Evolutionary conservation across 495 filamentous ascomycete species (phyloP).

Genomic region (Pseudoneurospora amorphoporcata): DNA sequence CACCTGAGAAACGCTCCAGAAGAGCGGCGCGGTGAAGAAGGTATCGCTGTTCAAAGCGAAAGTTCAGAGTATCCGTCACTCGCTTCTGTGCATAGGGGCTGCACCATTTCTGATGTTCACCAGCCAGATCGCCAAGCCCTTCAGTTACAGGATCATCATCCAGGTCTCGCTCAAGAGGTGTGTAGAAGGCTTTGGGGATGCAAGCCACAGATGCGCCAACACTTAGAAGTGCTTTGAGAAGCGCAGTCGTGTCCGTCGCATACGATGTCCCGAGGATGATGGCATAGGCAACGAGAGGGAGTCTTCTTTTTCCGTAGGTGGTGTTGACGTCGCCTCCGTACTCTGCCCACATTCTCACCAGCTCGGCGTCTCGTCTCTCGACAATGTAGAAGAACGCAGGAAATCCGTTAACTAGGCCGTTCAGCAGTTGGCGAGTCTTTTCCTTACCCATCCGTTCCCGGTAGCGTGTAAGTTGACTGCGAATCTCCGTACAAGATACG

Average conservation of each 20-base stretch:
- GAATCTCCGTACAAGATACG: conserved; percentile 1
- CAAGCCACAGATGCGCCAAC: conserved; percentile 25
- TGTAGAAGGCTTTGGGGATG: conserved; percentile 26
- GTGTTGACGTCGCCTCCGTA: conserved; percentile 27
- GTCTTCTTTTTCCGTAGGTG: conserved; percentile 10
- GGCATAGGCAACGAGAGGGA: conserved; percentile 37
- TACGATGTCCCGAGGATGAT: conserved; percentile 22
- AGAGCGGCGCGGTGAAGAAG: conserved; percentile 26
- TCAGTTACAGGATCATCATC: conserved; percentile 1
- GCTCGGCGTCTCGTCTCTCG: conserved; percentile 26
- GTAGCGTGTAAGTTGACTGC: conserved; percentile 18
- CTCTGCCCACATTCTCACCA: conserved; percentile 25
- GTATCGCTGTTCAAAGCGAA: conserved; percentile 28
- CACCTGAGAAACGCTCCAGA: conserved; percentile 12
- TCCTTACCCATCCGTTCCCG: conserved; percentile 5
- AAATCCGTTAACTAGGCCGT: conserved; percentile 21
- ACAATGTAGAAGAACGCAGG: conserved; percentile 37
- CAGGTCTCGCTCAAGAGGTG: conserved; percentile 18
- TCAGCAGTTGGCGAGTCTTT: conserved; percentile 19
- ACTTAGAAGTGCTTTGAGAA: conserved; percentile 27
- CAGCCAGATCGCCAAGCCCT: not conserved
- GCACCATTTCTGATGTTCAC: conserved; percentile 7
- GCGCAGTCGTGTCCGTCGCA: conserved; percentile 25
- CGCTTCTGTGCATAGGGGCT: conserved; percentile 6
- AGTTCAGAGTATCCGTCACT: conserved; percentile 28